Conservation (phyloP, 2,329 filamentous ascomycete species). For the Fusarium guadeloupense region DNA sequence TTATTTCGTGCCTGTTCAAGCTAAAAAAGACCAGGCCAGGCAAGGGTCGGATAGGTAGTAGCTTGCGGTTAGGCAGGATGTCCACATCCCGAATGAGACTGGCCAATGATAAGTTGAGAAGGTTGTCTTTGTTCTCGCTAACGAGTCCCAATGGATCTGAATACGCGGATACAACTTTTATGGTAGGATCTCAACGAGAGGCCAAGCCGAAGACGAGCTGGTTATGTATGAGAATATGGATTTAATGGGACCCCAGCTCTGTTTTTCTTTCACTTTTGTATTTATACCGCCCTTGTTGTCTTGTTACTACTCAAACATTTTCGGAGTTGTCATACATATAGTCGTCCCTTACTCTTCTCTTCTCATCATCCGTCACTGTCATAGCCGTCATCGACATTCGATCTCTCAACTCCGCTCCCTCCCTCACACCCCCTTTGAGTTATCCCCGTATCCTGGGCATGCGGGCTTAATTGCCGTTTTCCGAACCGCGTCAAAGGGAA, state of each 20-base stretch:
- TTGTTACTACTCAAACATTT: not conserved
- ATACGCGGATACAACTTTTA: slow-evolving; percentile 19
- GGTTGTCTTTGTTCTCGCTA: slow-evolving; percentile 10
- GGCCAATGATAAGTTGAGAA: slow-evolving; percentile 18
- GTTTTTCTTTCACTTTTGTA: not conserved
- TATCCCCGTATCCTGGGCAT: slow-evolving; percentile 21
- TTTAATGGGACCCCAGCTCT: slow-evolving; percentile 2
- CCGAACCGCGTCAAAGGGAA: slow-evolving; percentile 8
- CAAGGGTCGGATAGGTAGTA: slow-evolving; percentile 8
- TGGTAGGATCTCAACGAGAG: slow-evolving; percentile 14
- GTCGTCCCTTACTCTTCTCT: not conserved
- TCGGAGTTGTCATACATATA: not conserved
- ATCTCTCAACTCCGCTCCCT: not conserved
- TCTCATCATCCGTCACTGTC: slow-evolving; percentile 7
- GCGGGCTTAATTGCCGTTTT: slow-evolving; percentile 27
- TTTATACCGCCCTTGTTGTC: not conserved
- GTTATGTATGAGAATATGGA: not conserved
- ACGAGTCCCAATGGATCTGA: not conserved
- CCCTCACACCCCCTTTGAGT: slow-evolving; percentile 10
- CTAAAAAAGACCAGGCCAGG: not conserved
- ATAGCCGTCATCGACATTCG: slow-evolving; percentile 26
- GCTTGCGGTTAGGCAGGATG: not conserved
- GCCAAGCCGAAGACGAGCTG: slow-evolving; percentile 21
- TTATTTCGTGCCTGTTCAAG: slow-evolving; percentile 9
- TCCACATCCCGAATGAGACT: slow-evolving; percentile 21